Conservation (phyloP, 352 stramenopile genomes). For the Globisporangium canariense region DNA sequence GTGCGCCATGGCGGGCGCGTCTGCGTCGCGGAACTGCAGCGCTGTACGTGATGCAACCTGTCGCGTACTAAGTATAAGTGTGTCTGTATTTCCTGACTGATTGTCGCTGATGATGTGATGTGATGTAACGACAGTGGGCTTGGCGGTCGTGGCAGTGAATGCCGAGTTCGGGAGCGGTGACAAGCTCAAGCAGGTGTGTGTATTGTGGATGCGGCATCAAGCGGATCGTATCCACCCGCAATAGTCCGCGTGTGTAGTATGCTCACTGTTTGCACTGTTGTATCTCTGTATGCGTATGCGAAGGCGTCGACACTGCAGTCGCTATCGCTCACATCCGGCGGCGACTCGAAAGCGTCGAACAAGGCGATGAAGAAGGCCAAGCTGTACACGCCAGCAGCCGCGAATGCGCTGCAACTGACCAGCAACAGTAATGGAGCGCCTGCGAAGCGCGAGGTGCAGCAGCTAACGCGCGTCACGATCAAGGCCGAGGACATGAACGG, state of each 20-base stretch:
- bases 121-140: slow-evolving; percentile 44
- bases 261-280: background rate
- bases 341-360: slow-evolving; percentile 6
- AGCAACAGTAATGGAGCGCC: slow-evolving; percentile 12
- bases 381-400: slow-evolving; percentile 41
- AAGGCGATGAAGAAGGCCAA: slow-evolving; percentile 68
- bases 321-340: slow-evolving; percentile 36
- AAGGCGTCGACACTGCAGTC: slow-evolving; percentile 26
- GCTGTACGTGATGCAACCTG: slow-evolving; percentile 33
- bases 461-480: slow-evolving; percentile 73
- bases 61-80: too few species aligned
- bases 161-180: slow-evolving; percentile 43
- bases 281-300: background rate
- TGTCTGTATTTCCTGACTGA: too few species aligned
- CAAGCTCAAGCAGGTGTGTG: slow-evolving; percentile 49
- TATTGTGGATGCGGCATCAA: background rate
- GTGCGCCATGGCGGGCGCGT: slow-evolving; percentile 50
- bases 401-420: slow-evolving; percentile 44
- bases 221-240: background rate
- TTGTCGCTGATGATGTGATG: too few species aligned
- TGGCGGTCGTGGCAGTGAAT: slow-evolving; percentile 57
- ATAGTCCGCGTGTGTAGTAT: background rate
- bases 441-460: slow-evolving; percentile 33
- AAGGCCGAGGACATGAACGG: slow-evolving; percentile 71
- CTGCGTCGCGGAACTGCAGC: slow-evolving; percentile 54